Evolutionary conservation across 2,329 filamentous ascomycete genomes (phyloP).

Genomic region (Pyrenochaeta sp.): DNA sequence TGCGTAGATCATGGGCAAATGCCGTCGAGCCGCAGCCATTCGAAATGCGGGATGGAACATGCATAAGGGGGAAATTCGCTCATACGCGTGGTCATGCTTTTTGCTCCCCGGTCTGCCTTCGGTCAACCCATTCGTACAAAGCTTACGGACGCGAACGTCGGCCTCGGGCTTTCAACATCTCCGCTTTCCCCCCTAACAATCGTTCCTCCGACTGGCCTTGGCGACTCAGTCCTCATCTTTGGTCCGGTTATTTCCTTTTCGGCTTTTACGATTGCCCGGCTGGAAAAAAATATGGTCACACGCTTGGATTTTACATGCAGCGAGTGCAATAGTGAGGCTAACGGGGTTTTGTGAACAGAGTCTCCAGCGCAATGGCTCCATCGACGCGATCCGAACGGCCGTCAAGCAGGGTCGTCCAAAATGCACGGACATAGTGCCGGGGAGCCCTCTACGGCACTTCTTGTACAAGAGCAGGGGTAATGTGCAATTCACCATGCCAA

Average conservation of each 20-base stretch:
- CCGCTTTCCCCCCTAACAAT: neutral
- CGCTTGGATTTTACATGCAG: no score
- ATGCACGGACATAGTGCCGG: conserved; percentile 78
- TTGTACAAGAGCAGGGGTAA: conserved; percentile 94
- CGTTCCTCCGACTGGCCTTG: neutral
- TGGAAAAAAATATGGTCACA: no score
- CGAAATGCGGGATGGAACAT: neutral
- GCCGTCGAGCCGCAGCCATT: neutral
- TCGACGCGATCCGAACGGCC: conserved; percentile 76
- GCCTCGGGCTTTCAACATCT: conserved; percentile 3
- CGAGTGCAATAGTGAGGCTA: conserved; percentile 9
- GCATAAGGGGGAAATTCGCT: conserved; percentile 9
- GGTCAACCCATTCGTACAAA: neutral
- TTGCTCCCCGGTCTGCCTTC: conserved; percentile 1
- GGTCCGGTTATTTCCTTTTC: neutral
- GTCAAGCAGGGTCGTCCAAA: conserved; percentile 74
- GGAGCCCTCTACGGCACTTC: conserved; percentile 85
- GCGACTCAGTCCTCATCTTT: conserved; percentile 1
- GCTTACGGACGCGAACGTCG: neutral
- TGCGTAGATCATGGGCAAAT: conserved; percentile 5
- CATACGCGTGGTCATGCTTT: conserved; percentile 1
- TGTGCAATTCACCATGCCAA: conserved; percentile 94
- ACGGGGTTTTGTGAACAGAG: conserved; percentile 18
- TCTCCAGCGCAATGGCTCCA: conserved; percentile 75
- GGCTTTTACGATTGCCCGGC: neutral